These are phyloP conservation scores for Aspergillus intermedius DNA, from an alignment of 2,329 filamentous ascomycete genomes.

Conservation along the genomic window DNA sequence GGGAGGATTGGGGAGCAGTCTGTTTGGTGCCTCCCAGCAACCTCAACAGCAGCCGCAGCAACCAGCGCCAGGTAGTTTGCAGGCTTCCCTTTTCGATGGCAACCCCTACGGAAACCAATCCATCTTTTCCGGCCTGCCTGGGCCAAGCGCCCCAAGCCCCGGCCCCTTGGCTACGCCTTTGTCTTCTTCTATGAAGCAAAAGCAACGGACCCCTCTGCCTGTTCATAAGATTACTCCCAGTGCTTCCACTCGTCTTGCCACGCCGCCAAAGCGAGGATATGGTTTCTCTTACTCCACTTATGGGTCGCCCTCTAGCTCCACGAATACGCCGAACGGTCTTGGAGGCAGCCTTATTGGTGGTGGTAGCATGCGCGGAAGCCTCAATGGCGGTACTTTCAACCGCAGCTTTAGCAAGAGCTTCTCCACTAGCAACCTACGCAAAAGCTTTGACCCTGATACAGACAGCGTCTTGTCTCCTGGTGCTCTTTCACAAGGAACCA, in stretches of 20 bases:
- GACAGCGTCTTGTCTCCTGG: constrained; percentile 82
- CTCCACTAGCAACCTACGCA: constrained; percentile 77
- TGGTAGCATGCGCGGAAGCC: constrained; percentile 30
- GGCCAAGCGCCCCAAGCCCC: constrained; percentile 61
- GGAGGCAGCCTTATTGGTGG: constrained; percentile 57
- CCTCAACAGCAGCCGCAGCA: constrained; percentile 44
- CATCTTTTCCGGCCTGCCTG: constrained; percentile 67
- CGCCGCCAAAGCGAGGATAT: constrained; percentile 79
- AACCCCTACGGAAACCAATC: constrained; percentile 86
- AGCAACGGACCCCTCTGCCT: constrained; percentile 72
- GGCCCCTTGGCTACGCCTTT: constrained; percentile 90
- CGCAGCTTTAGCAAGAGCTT: constrained; percentile 76
- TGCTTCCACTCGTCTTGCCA: constrained; percentile 70
- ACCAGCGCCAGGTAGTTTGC: constrained; percentile 47
- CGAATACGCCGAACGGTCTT: constrained; percentile 62
- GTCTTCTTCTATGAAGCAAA: constrained; percentile 66
- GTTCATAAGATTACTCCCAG: constrained; percentile 81
- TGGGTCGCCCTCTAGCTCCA: constrained; percentile 66
- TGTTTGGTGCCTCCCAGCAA: constrained; percentile 50
- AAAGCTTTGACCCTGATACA: constrained; percentile 66
- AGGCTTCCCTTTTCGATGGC: constrained; percentile 72
- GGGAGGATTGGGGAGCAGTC: constrained; percentile 28
- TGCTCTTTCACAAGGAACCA: constrained; percentile 66
- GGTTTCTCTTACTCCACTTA: constrained; percentile 93
- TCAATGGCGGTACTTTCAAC: constrained; percentile 53